These are phyloP conservation scores for Fusarium mundagurra DNA, from an alignment of 2,329 filamentous ascomycete genomes.

Conservation along the genomic window DNA sequence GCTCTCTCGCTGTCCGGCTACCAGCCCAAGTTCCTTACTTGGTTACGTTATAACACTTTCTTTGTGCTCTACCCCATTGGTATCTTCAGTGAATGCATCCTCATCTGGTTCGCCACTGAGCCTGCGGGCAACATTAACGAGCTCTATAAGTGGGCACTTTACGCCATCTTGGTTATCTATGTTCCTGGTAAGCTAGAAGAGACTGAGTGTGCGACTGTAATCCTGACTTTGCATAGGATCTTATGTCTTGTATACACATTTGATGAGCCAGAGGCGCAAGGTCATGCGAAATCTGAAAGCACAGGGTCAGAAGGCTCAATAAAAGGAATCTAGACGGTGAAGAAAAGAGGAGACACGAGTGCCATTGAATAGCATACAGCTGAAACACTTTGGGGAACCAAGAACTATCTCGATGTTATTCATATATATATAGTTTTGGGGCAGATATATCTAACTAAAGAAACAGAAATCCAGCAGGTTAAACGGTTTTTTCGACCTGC, in stretches of 20 bases:
- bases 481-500: background rate
- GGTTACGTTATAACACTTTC: conserved; percentile 93
- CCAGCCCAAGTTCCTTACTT: conserved; percentile 74
- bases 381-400: background rate
- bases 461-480: background rate
- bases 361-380: background rate
- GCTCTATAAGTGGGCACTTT: conserved; percentile 67
- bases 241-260: conserved; percentile 90
- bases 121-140: conserved; percentile 62
- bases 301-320: conserved; percentile 54
- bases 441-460: background rate
- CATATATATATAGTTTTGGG: background rate
- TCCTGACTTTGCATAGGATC: conserved; percentile 58
- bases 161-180: conserved; percentile 76
- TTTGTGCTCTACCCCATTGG: conserved; percentile 92
- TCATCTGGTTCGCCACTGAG: conserved; percentile 76
- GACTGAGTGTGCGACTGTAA: background rate
- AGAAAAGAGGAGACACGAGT: background rate
- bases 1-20: conserved; percentile 73
- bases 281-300: conserved; percentile 72
- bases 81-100: conserved; percentile 85
- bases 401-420: conserved; percentile 1
- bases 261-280: conserved; percentile 90
- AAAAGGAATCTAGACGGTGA: background rate
- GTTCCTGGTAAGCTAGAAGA: conserved; percentile 72